Base-by-base conservation (phyloP, 1,139 yeast species). In the Yamadazyma kanchanaburiensis region DNA sequence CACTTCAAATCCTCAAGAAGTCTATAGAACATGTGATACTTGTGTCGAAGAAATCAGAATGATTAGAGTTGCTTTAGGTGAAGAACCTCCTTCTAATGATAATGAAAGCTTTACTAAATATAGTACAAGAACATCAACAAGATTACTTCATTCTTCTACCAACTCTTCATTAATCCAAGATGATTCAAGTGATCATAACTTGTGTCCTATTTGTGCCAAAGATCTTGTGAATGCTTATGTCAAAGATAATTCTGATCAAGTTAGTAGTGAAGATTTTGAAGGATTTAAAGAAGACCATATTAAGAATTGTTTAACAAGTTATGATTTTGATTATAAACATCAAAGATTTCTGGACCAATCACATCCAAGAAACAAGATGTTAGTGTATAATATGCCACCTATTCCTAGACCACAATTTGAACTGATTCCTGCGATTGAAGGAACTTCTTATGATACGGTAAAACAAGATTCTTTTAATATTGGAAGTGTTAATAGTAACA, bases 381-480 rank as follows among this genome's bases (percentile, higher is more conserved):
- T 89, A 34, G 91, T 88, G 2, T 88, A 83, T 52, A 74, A 73
- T 37, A 72, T 89, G 28, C 73, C 73, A 0, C 84, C 91, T 0
- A 66, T 68, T 25, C 72, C 75, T 2, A 49, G 51, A 33, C 74
- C 74, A 3, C 51, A 55, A 35, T 64, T 48, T 35, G 74, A 68
- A 37, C 46, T 49, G 22, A 62, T 67, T 25, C 57, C 55, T 5
- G 37, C 29, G 6, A 22, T 20, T 10, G 37, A 30, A 16, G 42
- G 46, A 2, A 37, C 42, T 13, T 49, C 54, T 2, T 34, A 31
- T 24, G 52, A 40, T 24, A 49, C 53, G 1, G 18, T 35, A 21
- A 30, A 24, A 14, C 37, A 26, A 21, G 15, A 24, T 12, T 5
- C 2, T 21, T 28, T 20, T 4, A 11, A 22, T 30, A 45, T 43